These are phyloP conservation scores for Stagonosporopsis vannaccii DNA, from an alignment of 2,329 filamentous ascomycete species.

Conservation along the genomic window DNA sequence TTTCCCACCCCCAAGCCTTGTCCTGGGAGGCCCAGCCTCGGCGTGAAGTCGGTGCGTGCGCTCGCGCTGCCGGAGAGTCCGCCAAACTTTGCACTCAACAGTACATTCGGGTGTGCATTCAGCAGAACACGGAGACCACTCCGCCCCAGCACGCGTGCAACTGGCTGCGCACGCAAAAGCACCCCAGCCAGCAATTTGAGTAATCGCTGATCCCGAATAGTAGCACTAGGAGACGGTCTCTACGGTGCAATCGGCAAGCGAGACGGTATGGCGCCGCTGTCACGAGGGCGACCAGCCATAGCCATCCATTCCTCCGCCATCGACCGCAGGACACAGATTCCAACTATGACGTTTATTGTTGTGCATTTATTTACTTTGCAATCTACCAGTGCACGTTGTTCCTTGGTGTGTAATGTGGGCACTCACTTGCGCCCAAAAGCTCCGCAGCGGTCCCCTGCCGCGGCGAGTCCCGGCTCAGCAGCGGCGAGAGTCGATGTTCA, in stretches of 20 bases:
- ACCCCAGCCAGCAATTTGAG: background rate
- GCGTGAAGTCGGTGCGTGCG: background rate
- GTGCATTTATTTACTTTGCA: background rate
- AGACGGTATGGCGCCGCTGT: conserved; percentile 10
- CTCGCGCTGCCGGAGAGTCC: background rate
- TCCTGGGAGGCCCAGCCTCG: conserved; percentile 3
- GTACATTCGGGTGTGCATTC: background rate
- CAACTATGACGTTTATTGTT: conserved; percentile 4
- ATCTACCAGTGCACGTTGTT: background rate
- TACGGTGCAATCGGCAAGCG: background rate
- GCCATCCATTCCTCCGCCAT: background rate
- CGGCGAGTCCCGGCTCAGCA: background rate
- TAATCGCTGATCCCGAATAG: conserved; percentile 1
- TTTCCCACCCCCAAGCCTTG: background rate
- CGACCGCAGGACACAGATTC: background rate
- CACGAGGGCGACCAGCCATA: background rate
- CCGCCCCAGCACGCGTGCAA: background rate
- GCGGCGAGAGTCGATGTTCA: background rate
- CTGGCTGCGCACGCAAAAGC: background rate
- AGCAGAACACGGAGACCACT: background rate
- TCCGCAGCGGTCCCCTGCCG: background rate
- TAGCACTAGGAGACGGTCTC: background rate
- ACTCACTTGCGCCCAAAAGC: background rate
- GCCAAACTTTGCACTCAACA: background rate
- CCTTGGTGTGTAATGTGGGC: background rate